Evolutionary conservation across 352 stramenopile genomes (phyloP), one percentile per base, ranked within the genome.

Genomic region (Globisporangium emineosum): DNA sequence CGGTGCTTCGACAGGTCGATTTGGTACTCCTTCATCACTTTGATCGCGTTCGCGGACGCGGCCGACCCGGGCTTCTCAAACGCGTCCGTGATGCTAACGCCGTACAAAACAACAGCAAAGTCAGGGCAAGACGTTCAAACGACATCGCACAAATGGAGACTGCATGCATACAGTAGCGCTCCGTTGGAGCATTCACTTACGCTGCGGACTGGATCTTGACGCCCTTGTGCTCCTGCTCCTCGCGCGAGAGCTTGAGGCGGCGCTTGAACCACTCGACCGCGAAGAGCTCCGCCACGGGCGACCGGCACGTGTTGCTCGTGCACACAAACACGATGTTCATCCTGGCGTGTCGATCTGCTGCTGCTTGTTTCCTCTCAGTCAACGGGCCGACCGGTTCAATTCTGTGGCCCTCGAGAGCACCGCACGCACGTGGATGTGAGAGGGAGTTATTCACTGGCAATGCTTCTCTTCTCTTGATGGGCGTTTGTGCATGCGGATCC

Each of bases 321-420:
- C 86, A 94, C 52, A 93, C 83, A 50, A 94, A 94, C 57, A 94
- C 68, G 32, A 94, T 74, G 69, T 91, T 86, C 83, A 91, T 91
- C n/a, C n/a, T n/a, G n/a, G n/a, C n/a, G n/a, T n/a, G 37, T 12
- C 6, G 23, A 3, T 19, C 45, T 54, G 49, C n/a, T 29, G 25
- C 21, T 52, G 21, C 21, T 3, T 53, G 15, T n/a, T 53, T n/a
- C n/a, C n/a, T n/a, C n/a, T n/a, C n/a, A n/a, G n/a, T n/a, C n/a
- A n/a, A n/a, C n/a, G n/a, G n/a, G n/a, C n/a, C n/a, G n/a, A n/a
- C n/a, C n/a, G n/a, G n/a, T n/a, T 45, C 37, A n/a, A 15, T 45
- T 45, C 37, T 13, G n/a, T 45, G 37, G 37, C 19, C 37, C 37
- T 45, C 15, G 37, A 1, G 37, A n/a, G n/a, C 15, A 45, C 37